Evolutionary conservation across 1,139 yeast genomes (phyloP).

Genomic region (Taiozyma sp.): DNA sequence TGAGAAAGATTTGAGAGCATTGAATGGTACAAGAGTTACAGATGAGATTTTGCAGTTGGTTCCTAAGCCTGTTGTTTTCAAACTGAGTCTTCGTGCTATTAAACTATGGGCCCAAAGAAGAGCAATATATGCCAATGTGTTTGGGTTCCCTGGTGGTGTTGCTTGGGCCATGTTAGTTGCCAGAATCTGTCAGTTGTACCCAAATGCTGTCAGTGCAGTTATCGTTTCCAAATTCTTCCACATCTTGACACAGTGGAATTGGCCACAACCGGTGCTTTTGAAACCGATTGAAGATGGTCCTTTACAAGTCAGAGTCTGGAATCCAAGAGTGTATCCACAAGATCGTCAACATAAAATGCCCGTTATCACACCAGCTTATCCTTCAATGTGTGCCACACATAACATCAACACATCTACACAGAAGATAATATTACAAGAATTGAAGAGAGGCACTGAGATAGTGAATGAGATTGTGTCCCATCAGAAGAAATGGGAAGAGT

Average conservation of each 20-base stretch:
- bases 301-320: slow-evolving; percentile 93
- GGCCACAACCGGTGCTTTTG: slow-evolving; percentile 97
- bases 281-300: slow-evolving; percentile 97
- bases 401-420: slow-evolving; percentile 88
- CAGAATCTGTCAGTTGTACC: slow-evolving; percentile 91
- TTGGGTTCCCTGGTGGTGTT: slow-evolving; percentile 99
- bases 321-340: slow-evolving; percentile 81
- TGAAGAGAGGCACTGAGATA: slow-evolving; percentile 66
- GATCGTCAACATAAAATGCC: slow-evolving; percentile 96
- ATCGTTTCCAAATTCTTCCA: slow-evolving; percentile 84
- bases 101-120: slow-evolving; percentile 96
- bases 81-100: slow-evolving; percentile 86
- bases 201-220: slow-evolving; percentile 92
- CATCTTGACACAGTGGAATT: slow-evolving; percentile 84
- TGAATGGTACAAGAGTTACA: slow-evolving; percentile 96
- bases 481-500: slow-evolving; percentile 63
- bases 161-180: slow-evolving; percentile 99
- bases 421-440: slow-evolving; percentile 67
- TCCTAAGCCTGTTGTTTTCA: slow-evolving; percentile 90
- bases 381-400: slow-evolving; percentile 99
- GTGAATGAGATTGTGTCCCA: slow-evolving; percentile 66
- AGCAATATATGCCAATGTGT: slow-evolving; percentile 89
- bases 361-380: slow-evolving; percentile 98
- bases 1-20: slow-evolving; percentile 80
- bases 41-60: slow-evolving; percentile 87